Evolutionary conservation across 164 flowering plant genomes (phyloP), one percentile per base, ranked within the genome.

Genomic region (Amborella trichopoda): DNA sequence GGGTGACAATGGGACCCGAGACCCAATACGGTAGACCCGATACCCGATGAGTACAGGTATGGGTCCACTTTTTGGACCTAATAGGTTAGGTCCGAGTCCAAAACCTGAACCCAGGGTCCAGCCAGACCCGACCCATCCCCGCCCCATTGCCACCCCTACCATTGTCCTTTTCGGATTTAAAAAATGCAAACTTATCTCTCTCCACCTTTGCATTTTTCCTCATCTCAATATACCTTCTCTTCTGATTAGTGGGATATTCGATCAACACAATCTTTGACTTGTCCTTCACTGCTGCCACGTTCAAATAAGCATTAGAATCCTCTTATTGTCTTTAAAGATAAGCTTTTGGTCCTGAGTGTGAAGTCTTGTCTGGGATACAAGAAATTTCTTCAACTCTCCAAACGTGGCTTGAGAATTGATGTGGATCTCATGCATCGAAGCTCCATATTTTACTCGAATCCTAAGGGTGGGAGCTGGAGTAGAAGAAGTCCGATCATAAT

Each of bases 331-430:
- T 54, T 85, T 85, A 68, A 54, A 89, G 4, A 75, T 5, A 48
- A 89, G 56, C 58, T 84, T 85, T 71, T 80, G 90, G 37, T 89
- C 97, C 43, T 71, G 66, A 26, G 74, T 95, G 55, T 89, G 95
- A 52, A 89, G 44, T 4, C 97, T 93, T 1, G 95, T 89, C 23
- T 76, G 77, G 36, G 71, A 81, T 0, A 75, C 38, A 56, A 89
- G 56, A 76, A 73, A 52, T 49, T 89, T 89, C 78, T 89, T 89
- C 81, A 85, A 61, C 40, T 89, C 97, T 63, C 97, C 97, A 37
- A 82, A 82, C 16, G 76, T 61, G 18, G 91, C 72, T 62, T 75
- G 76, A 11, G 91, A n/a, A n/a, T n/a, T n/a, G n/a, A n/a, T n/a
- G n/a, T n/a, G n/a, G n/a, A n/a, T n/a, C n/a, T n/a, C n/a, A n/a